Evolutionary conservation across 257 asterid species (phyloP), one percentile per base, ranked within the genome.

Genomic region (Jacaranda copaia): DNA sequence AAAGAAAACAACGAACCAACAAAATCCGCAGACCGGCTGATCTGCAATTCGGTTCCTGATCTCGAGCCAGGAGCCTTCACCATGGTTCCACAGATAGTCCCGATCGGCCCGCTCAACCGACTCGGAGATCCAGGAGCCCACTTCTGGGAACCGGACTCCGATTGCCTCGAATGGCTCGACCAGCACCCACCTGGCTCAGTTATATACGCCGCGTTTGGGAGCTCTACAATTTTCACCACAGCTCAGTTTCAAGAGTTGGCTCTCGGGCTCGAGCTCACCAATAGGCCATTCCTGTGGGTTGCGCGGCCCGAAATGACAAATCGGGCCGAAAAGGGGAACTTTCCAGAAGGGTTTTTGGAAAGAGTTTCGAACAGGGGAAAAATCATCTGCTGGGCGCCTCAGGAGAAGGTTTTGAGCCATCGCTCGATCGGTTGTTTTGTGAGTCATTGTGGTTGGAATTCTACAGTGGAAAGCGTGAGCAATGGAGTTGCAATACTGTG

Each of bases 371-470:
- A 18, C 5, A 71, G 52, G 8, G 97, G 92, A 6, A 70, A 56
- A 42, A 60, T 85, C 0, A 80, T 80, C 12, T 62, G 82, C 19
- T 81, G 91, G 90, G 93, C 90, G 1, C 90, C 91, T 0, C 94
- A 90, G 43, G 86, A 87, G 72, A 75, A 53, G 81, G 90, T 92
- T 15, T 48, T 92, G 25, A 78, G 82, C 36, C 96, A 92, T 58
- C 85, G 89, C 57, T 84, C 94, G 3, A 14, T 83, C 2, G 87
- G 86, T 45, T 90, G 94, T 68, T 92, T 92, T 58, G 15, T 87
- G 4, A 88, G 89, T n/a, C 97, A 88, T 70, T 90, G 97, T 64
- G 97, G 97, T 3, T 90, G 93, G 96, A 91, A 89, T 38, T 91
- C 96, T 2, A 82, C 85, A 0, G 51, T 91, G 10, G 97, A 91